A percentile compares a stretch with the other conserved stretches of the same genome.
Conservation (phyloP, 2,329 filamentous ascomycete species). For the Botrytis paeoniae region DNA sequence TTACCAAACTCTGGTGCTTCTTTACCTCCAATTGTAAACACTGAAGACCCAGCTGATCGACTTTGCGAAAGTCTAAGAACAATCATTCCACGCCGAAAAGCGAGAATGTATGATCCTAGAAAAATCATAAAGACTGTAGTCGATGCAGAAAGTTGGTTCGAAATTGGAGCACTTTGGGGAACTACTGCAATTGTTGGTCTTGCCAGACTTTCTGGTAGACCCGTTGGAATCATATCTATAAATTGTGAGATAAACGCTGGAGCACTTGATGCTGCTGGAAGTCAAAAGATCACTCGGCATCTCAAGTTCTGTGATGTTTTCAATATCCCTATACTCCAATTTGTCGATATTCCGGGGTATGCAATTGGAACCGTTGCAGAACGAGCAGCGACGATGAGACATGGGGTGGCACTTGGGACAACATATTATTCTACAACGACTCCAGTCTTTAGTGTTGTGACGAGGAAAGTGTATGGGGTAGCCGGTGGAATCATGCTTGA, state of each 20-base stretch:
- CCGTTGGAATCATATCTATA: slow-evolving; percentile 57
- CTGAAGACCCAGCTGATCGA: slow-evolving; percentile 49
- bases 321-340: slow-evolving; percentile 62
- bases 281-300: slow-evolving; percentile 58
- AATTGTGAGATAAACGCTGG: slow-evolving; percentile 62
- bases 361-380: slow-evolving; percentile 63
- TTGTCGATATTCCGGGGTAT: slow-evolving; percentile 61
- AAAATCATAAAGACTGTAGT: slow-evolving; percentile 56
- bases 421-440: slow-evolving; percentile 61
- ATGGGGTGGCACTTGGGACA: slow-evolving; percentile 58
- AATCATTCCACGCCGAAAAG: slow-evolving; percentile 55
- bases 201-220: slow-evolving; percentile 53
- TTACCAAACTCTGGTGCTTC: slow-evolving; percentile 56
- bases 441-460: slow-evolving; percentile 62
- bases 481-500: slow-evolving; percentile 64
- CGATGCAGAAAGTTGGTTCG: slow-evolving; percentile 57
- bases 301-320: slow-evolving; percentile 64
- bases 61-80: slow-evolving; percentile 49
- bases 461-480: slow-evolving; percentile 59
- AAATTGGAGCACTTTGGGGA: slow-evolving; percentile 62
- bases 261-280: slow-evolving; percentile 57
- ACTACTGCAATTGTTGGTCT: slow-evolving; percentile 59
- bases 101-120: slow-evolving; percentile 58
- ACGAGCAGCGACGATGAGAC: slow-evolving; percentile 61
- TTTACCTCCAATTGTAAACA: slow-evolving; percentile 48